Conservation (phyloP, 1,284 basidiomycete genomes). For the Irpex rosettiformis region DNA sequence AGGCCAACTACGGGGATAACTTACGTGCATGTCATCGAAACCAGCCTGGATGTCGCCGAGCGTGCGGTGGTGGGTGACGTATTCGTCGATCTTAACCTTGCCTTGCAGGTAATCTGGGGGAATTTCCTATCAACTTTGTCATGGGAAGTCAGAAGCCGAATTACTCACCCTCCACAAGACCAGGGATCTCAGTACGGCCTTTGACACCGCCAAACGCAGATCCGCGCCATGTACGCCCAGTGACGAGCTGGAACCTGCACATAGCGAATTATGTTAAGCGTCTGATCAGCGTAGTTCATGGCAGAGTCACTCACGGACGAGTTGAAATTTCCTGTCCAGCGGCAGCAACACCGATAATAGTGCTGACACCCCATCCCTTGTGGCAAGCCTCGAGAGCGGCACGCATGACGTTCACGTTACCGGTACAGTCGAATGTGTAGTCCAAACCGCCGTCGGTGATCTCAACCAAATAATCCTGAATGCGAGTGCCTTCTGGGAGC, state of each 20-base stretch:
- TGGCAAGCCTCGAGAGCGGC: conserved; percentile 95
- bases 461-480: conserved; percentile 89
- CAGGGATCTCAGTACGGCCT: conserved; percentile 91
- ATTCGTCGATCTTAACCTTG: conserved; percentile 83
- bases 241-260: conserved; percentile 72
- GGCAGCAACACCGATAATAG: conserved; percentile 91
- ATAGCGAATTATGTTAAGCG: not conserved
- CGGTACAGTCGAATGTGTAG: conserved; percentile 96
- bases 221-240: conserved; percentile 95
- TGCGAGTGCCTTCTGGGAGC: conserved; percentile 74
- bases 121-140: not conserved
- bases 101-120: conserved; percentile 66
- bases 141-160: not conserved
- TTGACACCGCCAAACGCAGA: conserved; percentile 98
- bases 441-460: conserved; percentile 97
- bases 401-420: conserved; percentile 95
- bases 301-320: conserved; percentile 70
- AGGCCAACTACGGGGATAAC: conserved; percentile 29
- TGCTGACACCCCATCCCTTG: conserved; percentile 98
- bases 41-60: conserved; percentile 85
- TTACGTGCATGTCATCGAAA: conserved; percentile 94
- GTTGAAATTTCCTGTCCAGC: conserved; percentile 99
- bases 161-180: conserved; percentile 72
- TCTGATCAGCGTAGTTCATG: not conserved
- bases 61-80: conserved; percentile 78